Percentiles rank a stretch among this genome's conserved stretches.
Conservation (phyloP, 164 flowering plant species). For the Dillenia turbinata region DNA sequence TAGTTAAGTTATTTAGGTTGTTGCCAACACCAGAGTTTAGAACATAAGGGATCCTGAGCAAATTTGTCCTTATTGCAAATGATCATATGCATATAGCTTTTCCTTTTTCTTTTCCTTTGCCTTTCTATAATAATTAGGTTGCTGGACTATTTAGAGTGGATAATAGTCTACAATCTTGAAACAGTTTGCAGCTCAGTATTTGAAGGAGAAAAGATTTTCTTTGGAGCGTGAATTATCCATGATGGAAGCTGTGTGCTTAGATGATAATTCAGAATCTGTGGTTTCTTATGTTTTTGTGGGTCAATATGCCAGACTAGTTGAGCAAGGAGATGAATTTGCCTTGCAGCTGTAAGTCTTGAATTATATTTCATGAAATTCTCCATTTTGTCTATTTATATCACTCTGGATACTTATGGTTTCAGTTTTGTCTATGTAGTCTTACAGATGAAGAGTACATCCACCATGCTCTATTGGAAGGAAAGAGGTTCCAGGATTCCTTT, state of each 20-base stretch:
- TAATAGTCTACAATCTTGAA: conserved; percentile 5
- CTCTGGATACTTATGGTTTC: conserved; percentile 10
- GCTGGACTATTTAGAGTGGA: too few species aligned
- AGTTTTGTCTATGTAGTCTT: conserved; percentile 47
- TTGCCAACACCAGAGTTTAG: too few species aligned
- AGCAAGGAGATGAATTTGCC: conserved; percentile 53
- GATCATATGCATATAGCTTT: neutral
- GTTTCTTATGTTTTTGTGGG: conserved; percentile 79
- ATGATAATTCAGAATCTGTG: conserved; percentile 62
- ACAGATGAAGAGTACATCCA: conserved; percentile 75
- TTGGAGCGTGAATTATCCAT: conserved; percentile 61
- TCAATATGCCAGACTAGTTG: conserved; percentile 71
- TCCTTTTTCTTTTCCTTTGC: conserved; percentile 2
- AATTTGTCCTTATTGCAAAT: neutral
- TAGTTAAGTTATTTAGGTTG: too few species aligned
- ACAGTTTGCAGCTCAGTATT: conserved; percentile 82
- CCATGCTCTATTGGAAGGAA: conserved; percentile 72
- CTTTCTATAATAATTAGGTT: neutral
- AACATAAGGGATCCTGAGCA: too few species aligned
- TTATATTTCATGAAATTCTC: neutral
- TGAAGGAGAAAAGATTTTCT: conserved; percentile 70
- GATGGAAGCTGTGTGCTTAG: conserved; percentile 38
- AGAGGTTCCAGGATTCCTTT: conserved; percentile 79
- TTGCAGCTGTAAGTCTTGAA: conserved; percentile 61
- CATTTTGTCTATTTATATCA: neutral